phyloP scores from a whole-genome alignment of 768 basidiomycete genomes.

The Russula vinacea region DNA sequence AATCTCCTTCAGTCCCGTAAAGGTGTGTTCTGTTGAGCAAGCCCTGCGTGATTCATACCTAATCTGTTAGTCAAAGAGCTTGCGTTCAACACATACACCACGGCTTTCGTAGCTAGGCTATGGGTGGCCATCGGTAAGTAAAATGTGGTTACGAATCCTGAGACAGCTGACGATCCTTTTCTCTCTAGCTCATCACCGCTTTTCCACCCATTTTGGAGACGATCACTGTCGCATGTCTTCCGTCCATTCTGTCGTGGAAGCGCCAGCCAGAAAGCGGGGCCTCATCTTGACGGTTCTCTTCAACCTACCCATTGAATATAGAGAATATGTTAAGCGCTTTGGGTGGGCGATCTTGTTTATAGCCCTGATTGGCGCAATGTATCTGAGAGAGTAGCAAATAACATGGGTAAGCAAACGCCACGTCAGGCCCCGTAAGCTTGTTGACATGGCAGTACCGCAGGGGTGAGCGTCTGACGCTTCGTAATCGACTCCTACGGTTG shows the following conservation, averaged over 20 bases:
- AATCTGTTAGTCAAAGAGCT: neutral
- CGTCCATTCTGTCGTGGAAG: conserved; percentile 1
- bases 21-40: neutral
- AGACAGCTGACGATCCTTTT: neutral
- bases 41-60: too few relatives aligned
- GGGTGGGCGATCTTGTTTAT: conserved; percentile 9
- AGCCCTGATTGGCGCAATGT: conserved; percentile 14
- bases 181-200: conserved; percentile 15
- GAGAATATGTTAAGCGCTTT: conserved; percentile 5
- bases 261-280: neutral
- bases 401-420: conserved; percentile 14
- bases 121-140: conserved; percentile 16
- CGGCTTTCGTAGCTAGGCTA: conserved; percentile 2
- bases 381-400: neutral
- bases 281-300: conserved; percentile 10
- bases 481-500: too few relatives aligned
- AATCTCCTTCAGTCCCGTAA: conserved; percentile 7
- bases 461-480: too few relatives aligned
- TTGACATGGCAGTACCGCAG: too few relatives aligned
- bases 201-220: conserved; percentile 13
- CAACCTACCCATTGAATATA: conserved; percentile 4
- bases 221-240: conserved; percentile 13
- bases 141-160: neutral
- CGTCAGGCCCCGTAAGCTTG: too few relatives aligned
- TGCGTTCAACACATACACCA: conserved; percentile 1